These are phyloP conservation scores for Ganoderma resinaceum DNA, from an alignment of 1,284 basidiomycete genomes.

Conservation along the genomic window DNA sequence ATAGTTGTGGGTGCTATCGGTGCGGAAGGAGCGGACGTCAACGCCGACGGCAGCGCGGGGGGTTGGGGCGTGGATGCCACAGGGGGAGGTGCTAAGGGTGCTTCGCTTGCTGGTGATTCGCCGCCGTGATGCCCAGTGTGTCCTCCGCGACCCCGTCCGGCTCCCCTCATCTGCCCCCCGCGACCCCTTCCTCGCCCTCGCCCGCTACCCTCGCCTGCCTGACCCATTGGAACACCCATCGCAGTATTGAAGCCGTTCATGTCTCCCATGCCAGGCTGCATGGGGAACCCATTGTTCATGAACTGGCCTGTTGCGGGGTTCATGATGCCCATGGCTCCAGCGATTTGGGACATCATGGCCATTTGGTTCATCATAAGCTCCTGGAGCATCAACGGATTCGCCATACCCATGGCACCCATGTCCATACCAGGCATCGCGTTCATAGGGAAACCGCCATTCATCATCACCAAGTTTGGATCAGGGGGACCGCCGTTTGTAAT, in stretches of 20 bases:
- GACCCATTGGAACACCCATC: constrained; percentile 1
- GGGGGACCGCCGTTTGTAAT: constrained; percentile 62
- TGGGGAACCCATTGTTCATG: constrained; percentile 35
- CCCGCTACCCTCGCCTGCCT: not conserved
- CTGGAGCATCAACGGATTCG: constrained; percentile 76
- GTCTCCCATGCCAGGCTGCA: constrained; percentile 35
- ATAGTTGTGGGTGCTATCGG: constrained; percentile 47
- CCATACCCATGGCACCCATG: constrained; percentile 63
- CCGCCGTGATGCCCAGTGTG: constrained; percentile 30
- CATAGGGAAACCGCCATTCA: constrained; percentile 50
- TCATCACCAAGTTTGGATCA: constrained; percentile 66
- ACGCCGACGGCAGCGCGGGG: constrained; percentile 26
- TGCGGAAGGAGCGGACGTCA: constrained; percentile 32
- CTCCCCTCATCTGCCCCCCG: constrained; percentile 29
- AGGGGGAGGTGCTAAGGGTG: constrained; percentile 6
- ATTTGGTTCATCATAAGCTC: constrained; percentile 89
- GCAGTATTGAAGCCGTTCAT: constrained; percentile 7
- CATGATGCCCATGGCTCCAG: constrained; percentile 75
- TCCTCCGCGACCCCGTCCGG: constrained; percentile 44
- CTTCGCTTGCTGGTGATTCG: constrained; percentile 20
- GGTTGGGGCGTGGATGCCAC: constrained; percentile 22
- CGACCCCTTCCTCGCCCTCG: constrained; percentile 27
- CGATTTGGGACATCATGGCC: constrained; percentile 86
- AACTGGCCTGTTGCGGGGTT: constrained; percentile 61
- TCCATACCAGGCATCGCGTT: constrained; percentile 65